Evolutionary conservation across 305 asterid genomes (phyloP).

Genomic region (Fraxinus floribunda): DNA sequence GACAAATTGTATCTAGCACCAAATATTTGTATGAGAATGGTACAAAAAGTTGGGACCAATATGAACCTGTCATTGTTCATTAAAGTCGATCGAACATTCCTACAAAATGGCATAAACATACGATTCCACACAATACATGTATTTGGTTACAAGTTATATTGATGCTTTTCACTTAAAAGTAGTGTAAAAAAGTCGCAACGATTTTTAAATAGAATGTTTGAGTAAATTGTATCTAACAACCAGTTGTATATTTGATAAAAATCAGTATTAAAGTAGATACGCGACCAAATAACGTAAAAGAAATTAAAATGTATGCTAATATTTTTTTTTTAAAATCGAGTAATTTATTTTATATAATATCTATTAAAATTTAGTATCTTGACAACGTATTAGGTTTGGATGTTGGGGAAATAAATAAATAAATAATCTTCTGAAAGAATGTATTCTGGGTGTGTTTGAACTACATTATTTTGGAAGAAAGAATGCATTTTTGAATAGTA

Average conservation of each 20-base stretch:
- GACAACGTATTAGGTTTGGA: background rate
- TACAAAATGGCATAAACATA: background rate
- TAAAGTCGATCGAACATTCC: background rate
- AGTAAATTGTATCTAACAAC: background rate
- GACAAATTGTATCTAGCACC: background rate
- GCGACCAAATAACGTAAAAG: background rate
- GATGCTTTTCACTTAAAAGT: background rate
- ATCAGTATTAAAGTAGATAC: background rate
- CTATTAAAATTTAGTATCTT: background rate
- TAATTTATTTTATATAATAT: too few relatives aligned
- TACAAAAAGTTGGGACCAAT: slow-evolving; percentile 8
- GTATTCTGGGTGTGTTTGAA: too few relatives aligned
- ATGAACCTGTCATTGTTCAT: background rate
- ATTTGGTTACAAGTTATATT: background rate
- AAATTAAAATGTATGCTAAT: too few relatives aligned
- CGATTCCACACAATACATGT: background rate
- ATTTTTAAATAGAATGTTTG: background rate
- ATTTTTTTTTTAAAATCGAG: too few relatives aligned
- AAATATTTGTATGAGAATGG: background rate
- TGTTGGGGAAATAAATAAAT: background rate
- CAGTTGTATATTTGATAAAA: background rate
- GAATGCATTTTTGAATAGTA: too few relatives aligned
- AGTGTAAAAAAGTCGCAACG: background rate
- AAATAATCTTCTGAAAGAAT: too few relatives aligned
- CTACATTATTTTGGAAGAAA: too few relatives aligned